Percentiles rank a stretch among this genome's conserved stretches.
Evolutionary conservation across 106 monocot species (phyloP).

Genomic region (Acorus calamus): DNA sequence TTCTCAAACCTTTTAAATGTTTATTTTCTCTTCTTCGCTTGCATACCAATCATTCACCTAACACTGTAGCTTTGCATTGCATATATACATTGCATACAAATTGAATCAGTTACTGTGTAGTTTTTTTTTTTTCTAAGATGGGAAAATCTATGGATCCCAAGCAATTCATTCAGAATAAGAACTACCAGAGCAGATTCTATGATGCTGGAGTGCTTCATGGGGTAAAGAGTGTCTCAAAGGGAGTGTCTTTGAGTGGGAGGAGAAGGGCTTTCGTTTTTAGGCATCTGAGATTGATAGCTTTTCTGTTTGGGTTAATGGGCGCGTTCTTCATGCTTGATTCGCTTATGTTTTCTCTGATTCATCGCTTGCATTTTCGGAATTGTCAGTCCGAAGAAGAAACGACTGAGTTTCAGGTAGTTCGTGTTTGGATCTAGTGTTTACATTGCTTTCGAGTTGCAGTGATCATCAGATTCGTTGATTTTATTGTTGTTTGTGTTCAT

Average conservation of each 20-base stretch:
- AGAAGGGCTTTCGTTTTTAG: constrained; percentile 23
- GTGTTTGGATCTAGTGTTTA: not conserved
- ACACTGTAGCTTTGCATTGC: no score
- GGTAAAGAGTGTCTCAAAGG: constrained; percentile 16
- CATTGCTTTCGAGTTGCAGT: not conserved
- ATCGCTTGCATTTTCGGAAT: constrained; percentile 18
- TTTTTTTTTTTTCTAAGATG: no score
- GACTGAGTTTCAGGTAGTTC: constrained; percentile 13
- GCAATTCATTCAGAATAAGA: constrained; percentile 10
- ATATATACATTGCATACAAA: no score
- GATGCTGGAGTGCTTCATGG: constrained; percentile 7
- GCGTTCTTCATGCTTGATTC: constrained; percentile 45
- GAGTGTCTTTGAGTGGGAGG: constrained; percentile 9
- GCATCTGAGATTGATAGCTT: constrained; percentile 35
- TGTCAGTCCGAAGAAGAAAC: not conserved
- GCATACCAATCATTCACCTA: no score
- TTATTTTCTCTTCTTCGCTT: no score
- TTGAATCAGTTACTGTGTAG: no score
- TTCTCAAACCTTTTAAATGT: no score
- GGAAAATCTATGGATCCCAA: no score
- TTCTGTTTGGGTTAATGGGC: constrained; percentile 34
- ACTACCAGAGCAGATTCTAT: constrained; percentile 8
- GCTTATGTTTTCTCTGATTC: constrained; percentile 37
- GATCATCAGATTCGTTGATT: no score
- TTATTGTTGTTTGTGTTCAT: no score